Conservation (phyloP, 1,139 yeast species). For the Blastobotrys capitulatus region DNA sequence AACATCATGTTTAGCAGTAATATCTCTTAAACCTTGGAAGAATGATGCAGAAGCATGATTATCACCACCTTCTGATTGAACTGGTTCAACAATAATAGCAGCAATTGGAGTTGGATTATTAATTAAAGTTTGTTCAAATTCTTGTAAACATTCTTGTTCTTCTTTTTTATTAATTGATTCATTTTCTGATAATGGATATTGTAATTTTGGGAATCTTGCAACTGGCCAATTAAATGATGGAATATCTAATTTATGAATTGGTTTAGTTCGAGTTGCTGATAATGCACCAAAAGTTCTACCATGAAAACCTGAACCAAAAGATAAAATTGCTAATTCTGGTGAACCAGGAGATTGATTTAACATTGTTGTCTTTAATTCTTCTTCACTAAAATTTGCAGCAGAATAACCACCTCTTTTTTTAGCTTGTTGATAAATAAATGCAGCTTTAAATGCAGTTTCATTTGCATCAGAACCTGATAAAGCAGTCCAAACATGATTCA, state of each 20-base stretch:
- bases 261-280: constrained; percentile 74
- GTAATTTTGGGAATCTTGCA: constrained; percentile 70
- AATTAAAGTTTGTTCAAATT: constrained; percentile 50
- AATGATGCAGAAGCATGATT: constrained; percentile 71
- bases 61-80: constrained; percentile 86
- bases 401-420: constrained; percentile 47
- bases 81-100: constrained; percentile 71
- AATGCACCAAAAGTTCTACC: constrained; percentile 79
- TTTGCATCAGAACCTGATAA: constrained; percentile 81
- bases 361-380: constrained; percentile 61
- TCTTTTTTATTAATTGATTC: constrained; percentile 53
- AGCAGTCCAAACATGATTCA: constrained; percentile 54
- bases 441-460: constrained; percentile 81
- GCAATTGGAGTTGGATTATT: constrained; percentile 66
- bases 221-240: constrained; percentile 87
- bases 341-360: constrained; percentile 64
- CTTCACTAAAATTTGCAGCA: constrained; percentile 45
- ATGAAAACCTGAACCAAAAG: constrained; percentile 73
- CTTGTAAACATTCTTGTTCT: constrained; percentile 60
- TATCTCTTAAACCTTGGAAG: constrained; percentile 72
- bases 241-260: constrained; percentile 76
- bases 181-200: constrained; percentile 62
- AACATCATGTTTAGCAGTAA: constrained; percentile 62
- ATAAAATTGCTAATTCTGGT: constrained; percentile 66
- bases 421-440: constrained; percentile 68